A percentile compares a stretch with the other conserved stretches of the same genome.
Conservation (phyloP, 768 basidiomycete species). For the Polyporus arcularius region DNA sequence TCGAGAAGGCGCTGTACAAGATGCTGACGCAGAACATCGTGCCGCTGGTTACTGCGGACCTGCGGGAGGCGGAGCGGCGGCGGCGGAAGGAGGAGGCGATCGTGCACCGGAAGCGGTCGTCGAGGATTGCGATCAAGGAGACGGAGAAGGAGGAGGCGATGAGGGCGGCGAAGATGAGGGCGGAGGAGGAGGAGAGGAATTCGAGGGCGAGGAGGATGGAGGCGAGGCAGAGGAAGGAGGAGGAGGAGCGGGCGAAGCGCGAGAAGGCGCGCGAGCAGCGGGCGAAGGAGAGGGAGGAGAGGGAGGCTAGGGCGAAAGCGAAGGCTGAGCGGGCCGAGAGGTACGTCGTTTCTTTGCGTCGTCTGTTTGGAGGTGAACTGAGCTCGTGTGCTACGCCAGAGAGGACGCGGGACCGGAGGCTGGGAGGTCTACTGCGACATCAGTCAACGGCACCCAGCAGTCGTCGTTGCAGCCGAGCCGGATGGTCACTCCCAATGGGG, state of each 20-base stretch:
- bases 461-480: conserved; percentile 25
- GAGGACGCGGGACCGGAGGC: conserved; percentile 7
- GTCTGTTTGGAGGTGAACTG: too few relatives aligned
- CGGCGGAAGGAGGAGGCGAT: conserved; percentile 71
- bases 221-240: conserved; percentile 39
- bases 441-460: conserved; percentile 17
- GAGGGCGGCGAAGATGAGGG: conserved; percentile 55
- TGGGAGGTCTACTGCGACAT: conserved; percentile 9
- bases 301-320: conserved; percentile 32
- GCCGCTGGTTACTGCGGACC: conserved; percentile 66
- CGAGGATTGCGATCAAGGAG: conserved; percentile 82
- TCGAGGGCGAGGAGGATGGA: conserved; percentile 57
- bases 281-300: conserved; percentile 45
- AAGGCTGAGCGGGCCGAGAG: conserved; percentile 25
- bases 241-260: conserved; percentile 41
- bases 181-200: conserved; percentile 69
- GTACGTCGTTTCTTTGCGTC: background rate
- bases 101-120: conserved; percentile 86
- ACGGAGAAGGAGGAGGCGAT: conserved; percentile 75
- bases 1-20: conserved; percentile 79
- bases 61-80: conserved; percentile 67
- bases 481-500: conserved; percentile 41
- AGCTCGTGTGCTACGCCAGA: background rate
- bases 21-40: conserved; percentile 65
- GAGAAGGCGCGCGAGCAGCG: conserved; percentile 63